Evolutionary conservation across 371 early-diverging fungal species (phyloP).

Genomic region (Mortierella sp.): DNA sequence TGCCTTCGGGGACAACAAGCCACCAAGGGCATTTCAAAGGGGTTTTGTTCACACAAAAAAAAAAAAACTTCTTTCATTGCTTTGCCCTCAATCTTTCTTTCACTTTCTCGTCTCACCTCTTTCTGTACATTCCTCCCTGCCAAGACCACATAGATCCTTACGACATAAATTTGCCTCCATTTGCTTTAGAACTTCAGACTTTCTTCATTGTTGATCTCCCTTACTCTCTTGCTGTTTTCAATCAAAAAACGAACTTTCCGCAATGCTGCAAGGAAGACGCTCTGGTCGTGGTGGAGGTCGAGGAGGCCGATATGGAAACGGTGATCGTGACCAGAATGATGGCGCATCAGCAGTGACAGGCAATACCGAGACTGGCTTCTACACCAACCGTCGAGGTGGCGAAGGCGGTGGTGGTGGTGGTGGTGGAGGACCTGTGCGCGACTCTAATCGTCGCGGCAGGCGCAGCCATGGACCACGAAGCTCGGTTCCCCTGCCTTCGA

Average conservation of each 20-base stretch:
- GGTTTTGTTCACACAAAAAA: background rate
- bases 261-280: constrained; percentile 11
- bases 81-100: background rate
- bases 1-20: background rate
- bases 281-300: constrained; percentile 6
- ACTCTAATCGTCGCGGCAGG: constrained; percentile 3
- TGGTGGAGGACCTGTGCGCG: constrained; percentile 19
- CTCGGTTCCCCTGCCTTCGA: constrained; percentile 1
- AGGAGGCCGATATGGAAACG: constrained; percentile 8
- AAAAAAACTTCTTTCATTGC: background rate
- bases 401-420: constrained; percentile 16
- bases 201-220: background rate
- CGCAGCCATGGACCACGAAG: constrained; percentile 2
- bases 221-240: background rate
- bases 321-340: constrained; percentile 7
- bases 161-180: background rate
- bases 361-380: constrained; percentile 20
- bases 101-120: background rate
- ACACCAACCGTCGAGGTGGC: constrained; percentile 19
- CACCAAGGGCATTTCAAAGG: background rate
- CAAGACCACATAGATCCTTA: background rate
- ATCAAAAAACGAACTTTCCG: background rate
- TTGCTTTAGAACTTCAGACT: background rate
- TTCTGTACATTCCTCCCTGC: background rate
- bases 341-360: constrained; percentile 5